Base-by-base conservation (phyloP, 208 protist species). In the Crithidia thermophila region DNA sequence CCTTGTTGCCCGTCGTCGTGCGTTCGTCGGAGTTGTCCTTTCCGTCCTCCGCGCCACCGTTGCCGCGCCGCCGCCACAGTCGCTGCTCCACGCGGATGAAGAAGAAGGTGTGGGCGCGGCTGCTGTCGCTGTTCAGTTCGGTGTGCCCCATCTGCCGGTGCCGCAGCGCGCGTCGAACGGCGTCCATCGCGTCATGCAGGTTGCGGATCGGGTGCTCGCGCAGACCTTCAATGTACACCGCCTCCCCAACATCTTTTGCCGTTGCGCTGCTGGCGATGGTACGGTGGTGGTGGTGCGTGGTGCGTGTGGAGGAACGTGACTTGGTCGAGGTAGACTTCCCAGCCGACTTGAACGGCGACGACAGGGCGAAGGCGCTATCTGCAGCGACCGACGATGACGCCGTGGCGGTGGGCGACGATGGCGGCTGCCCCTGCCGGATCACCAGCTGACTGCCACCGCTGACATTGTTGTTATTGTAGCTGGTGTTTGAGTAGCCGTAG, bases 31-130 rank as follows among this genome's bases (percentile, higher is more conserved):
- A 27, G 37, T 42, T 34, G 5, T 6, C 45, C 30, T 40, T n/a
- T 4, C 3, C 27, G 18, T 10, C 9, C 4, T 16, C 31, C 10
- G n/a, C 42, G 33, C 47, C 20, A 4, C n/a, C n/a, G n/a, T n/a
- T n/a, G n/a, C n/a, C n/a, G n/a, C 37, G 39, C 18, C 47, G 64
- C 10, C 27, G 46, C 63, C 39, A 37, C 33, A 49, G 49, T 6
- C 49, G 61, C 61, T 84, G 77, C 36, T 82, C 64, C 13, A 92
- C 62, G 1, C 45, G 20, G 4, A 92, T 56, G 57, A 89, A 86
- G 58, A 97, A 94, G 27, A 98, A 85, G 18, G 84, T 84, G 67
- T 98, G 94, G 11, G 85, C 88, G 31, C 94, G 83, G 59, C 63
- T 92, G 60, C 88, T 98, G 60, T 88, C 28, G 16, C 58, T 50